Evolutionary conservation across 2,329 filamentous ascomycete species (phyloP).

Genomic region (Plenodomus tracheiphilus): DNA sequence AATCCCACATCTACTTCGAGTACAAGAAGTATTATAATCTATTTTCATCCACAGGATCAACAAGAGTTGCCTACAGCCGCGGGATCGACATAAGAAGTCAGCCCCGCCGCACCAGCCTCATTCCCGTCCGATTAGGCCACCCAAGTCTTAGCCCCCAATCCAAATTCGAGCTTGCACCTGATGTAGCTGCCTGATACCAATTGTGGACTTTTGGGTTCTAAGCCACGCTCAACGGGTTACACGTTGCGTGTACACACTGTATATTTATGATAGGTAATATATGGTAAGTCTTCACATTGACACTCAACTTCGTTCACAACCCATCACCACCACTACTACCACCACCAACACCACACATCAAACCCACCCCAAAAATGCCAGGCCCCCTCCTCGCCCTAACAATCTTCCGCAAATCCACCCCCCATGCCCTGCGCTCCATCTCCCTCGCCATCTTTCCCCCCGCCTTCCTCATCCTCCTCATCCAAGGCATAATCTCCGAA

Average conservation of each 20-base stretch:
- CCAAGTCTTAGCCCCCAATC: neutral
- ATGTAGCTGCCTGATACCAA: neutral
- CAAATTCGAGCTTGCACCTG: neutral
- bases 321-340: too few relatives aligned
- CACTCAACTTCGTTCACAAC: neutral
- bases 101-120: neutral
- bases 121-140: neutral
- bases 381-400: constrained; percentile 25
- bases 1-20: too few relatives aligned
- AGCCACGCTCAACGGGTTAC: neutral
- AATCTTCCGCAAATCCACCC: constrained; percentile 25
- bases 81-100: neutral
- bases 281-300: too few relatives aligned
- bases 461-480: constrained; percentile 31
- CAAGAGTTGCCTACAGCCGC: neutral
- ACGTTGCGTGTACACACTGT: neutral
- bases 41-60: neutral
- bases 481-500: constrained; percentile 23
- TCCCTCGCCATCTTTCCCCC: constrained; percentile 27
- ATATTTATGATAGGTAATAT: too few relatives aligned
- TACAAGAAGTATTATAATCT: neutral
- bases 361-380: constrained; percentile 2
- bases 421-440: constrained; percentile 29
- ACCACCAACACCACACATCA: neutral
- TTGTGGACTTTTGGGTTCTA: neutral